phyloP scores from a whole-genome alignment of 768 basidiomycete genomes.

The Calvatia gigantea region DNA sequence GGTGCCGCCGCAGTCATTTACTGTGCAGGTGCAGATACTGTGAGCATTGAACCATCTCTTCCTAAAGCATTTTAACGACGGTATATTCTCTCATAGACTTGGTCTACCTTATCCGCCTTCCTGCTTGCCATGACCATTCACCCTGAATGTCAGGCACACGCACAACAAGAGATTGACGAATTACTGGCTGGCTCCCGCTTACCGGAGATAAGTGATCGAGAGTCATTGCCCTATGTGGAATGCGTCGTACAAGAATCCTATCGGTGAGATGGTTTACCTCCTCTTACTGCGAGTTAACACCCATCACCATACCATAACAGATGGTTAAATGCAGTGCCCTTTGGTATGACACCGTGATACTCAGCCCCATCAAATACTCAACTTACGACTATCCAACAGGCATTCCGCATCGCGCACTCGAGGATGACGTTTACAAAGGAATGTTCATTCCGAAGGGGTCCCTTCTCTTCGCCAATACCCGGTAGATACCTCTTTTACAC shows the following conservation, averaged over 20 bases:
- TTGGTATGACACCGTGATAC: neutral
- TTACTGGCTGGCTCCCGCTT: constrained; percentile 53
- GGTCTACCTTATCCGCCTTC: constrained; percentile 55
- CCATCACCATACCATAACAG: constrained; percentile 22
- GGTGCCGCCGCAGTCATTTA: constrained; percentile 82
- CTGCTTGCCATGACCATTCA: constrained; percentile 63
- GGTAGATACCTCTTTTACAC: constrained; percentile 32
- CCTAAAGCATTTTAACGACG: too few relatives aligned
- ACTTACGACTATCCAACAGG: constrained; percentile 26
- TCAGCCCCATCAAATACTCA: neutral
- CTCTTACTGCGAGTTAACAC: constrained; percentile 45
- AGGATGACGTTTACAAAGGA: constrained; percentile 60
- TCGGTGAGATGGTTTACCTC: constrained; percentile 56
- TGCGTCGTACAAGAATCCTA: constrained; percentile 51
- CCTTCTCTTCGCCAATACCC: constrained; percentile 59
- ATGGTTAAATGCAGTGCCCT: neutral
- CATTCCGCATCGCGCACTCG: constrained; percentile 60
- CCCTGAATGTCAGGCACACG: constrained; percentile 53
- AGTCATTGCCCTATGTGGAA: constrained; percentile 54
- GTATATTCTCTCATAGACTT: constrained; percentile 47
- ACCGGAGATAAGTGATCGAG: constrained; percentile 55
- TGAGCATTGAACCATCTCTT: too few relatives aligned
- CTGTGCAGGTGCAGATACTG: constrained; percentile 61
- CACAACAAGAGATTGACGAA: constrained; percentile 62
- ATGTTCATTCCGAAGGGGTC: constrained; percentile 62